Evolutionary conservation across 768 basidiomycete genomes (phyloP).

Genomic region (Gautieria morchelliformis): DNA sequence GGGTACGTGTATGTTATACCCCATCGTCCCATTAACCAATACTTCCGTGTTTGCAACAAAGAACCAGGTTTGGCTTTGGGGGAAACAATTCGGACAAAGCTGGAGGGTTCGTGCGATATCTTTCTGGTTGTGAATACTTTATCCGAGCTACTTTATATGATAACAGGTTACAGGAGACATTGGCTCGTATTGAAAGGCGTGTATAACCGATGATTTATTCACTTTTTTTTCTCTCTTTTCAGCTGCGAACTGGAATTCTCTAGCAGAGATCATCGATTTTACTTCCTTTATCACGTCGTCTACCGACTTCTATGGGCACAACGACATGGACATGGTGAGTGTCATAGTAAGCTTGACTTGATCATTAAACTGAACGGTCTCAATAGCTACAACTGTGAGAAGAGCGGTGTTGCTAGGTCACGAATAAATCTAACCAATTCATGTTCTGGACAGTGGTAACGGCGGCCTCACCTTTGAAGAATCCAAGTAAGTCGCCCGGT

Average conservation of each 20-base stretch:
- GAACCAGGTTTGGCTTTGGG: slow-evolving; percentile 61
- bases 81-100: slow-evolving; percentile 45
- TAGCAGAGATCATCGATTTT: slow-evolving; percentile 43
- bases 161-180: slow-evolving; percentile 43
- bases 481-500: slow-evolving; percentile 27
- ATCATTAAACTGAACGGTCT: background rate
- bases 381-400: slow-evolving; percentile 46
- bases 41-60: slow-evolving; percentile 15
- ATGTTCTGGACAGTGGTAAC: slow-evolving; percentile 38
- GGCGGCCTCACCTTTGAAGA: slow-evolving; percentile 53
- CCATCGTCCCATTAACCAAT: background rate
- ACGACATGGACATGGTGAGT: slow-evolving; percentile 33
- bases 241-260: slow-evolving; percentile 41
- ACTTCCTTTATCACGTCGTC: slow-evolving; percentile 58
- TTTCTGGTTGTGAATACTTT: background rate
- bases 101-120: slow-evolving; percentile 43
- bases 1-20: slow-evolving; percentile 26
- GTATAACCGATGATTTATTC: slow-evolving; percentile 10
- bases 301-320: slow-evolving; percentile 58
- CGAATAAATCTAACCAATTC: background rate
- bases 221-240: slow-evolving; percentile 2
- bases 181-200: slow-evolving; percentile 18
- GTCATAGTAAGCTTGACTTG: background rate
- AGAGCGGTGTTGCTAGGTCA: background rate
- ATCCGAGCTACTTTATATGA: background rate